Conservation (phyloP, 371 early-diverging fungal genomes). For the Mortierella sp. region DNA sequence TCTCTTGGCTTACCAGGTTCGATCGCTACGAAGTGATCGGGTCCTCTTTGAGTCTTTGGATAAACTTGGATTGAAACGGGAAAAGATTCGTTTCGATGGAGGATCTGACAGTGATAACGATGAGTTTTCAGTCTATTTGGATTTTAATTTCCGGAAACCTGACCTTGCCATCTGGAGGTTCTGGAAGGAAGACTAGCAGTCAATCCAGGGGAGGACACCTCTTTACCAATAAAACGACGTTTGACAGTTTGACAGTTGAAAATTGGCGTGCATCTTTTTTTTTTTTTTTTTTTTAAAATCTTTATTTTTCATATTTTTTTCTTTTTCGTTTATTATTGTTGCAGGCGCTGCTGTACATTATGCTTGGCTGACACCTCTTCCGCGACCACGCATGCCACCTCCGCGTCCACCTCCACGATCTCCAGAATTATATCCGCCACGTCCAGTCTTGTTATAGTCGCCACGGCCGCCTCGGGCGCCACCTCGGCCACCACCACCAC, state of each 20-base stretch:
- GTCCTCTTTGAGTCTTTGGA: constrained; percentile 40
- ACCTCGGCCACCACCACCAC: constrained; percentile 56
- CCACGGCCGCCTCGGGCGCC: constrained; percentile 69
- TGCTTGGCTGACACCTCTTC: constrained; percentile 46
- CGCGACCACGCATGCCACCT: constrained; percentile 57
- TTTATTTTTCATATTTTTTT: constrained; percentile 14
- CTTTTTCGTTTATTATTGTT: neutral
- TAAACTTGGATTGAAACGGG: constrained; percentile 24
- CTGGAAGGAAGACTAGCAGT: constrained; percentile 26
- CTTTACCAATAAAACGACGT: too few relatives aligned
- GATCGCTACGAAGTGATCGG: constrained; percentile 42
- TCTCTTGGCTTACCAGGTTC: constrained; percentile 41
- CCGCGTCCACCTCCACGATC: constrained; percentile 60
- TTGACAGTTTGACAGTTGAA: too few relatives aligned
- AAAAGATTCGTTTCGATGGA: constrained; percentile 16
- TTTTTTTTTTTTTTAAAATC: constrained; percentile 9
- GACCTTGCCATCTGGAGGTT: constrained; percentile 48
- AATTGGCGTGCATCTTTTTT: neutral
- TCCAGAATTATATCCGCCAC: constrained; percentile 52
- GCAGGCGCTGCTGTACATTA: constrained; percentile 5
- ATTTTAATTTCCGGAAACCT: constrained; percentile 25
- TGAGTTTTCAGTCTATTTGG: constrained; percentile 21
- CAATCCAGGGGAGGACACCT: too few relatives aligned
- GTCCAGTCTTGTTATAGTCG: constrained; percentile 55
- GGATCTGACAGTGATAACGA: neutral